These are phyloP conservation scores for Xylaria curta DNA, from an alignment of 495 filamentous ascomycete species.

Conservation along the genomic window DNA sequence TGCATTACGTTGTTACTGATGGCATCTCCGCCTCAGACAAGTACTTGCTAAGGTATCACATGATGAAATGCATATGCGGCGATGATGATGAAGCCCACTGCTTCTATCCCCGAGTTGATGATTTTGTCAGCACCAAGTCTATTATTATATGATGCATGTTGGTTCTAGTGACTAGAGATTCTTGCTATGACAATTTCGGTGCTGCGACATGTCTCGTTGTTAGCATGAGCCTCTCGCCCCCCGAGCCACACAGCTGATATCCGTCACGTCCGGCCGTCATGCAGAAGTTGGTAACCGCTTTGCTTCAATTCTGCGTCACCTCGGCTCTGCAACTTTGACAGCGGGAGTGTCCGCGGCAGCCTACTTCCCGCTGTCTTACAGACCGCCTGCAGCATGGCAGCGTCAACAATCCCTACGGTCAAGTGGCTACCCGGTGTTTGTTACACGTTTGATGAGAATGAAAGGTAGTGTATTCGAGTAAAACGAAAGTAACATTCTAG, in stretches of 20 bases:
- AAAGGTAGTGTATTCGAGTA: conserved; percentile 16
- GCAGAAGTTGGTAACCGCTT: not conserved
- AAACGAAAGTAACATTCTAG: conserved; percentile 7
- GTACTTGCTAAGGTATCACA: conserved; percentile 20
- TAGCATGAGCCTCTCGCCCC: conserved; percentile 14
- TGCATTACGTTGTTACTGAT: not conserved
- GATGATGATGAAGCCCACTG: not conserved
- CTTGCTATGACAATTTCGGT: conserved; percentile 4
- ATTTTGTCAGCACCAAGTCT: not conserved
- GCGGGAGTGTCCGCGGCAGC: conserved; percentile 12
- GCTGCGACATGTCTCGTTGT: not conserved
- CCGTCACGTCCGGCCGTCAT: not conserved
- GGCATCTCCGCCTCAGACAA: not conserved
- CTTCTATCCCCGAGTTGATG: not conserved
- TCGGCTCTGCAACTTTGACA: conserved; percentile 17
- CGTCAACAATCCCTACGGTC: conserved; percentile 10
- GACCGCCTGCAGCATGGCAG: conserved; percentile 18
- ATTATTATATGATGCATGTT: conserved; percentile 8
- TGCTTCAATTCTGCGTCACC: conserved; percentile 1
- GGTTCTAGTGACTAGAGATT: not conserved
- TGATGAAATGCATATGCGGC: conserved; percentile 28
- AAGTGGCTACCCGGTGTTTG: conserved; percentile 24
- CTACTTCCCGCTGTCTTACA: conserved; percentile 14
- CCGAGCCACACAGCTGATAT: not conserved
- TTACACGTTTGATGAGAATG: not conserved